Conservation (phyloP, 106 monocot genomes). For the Gastrodia elata region DNA sequence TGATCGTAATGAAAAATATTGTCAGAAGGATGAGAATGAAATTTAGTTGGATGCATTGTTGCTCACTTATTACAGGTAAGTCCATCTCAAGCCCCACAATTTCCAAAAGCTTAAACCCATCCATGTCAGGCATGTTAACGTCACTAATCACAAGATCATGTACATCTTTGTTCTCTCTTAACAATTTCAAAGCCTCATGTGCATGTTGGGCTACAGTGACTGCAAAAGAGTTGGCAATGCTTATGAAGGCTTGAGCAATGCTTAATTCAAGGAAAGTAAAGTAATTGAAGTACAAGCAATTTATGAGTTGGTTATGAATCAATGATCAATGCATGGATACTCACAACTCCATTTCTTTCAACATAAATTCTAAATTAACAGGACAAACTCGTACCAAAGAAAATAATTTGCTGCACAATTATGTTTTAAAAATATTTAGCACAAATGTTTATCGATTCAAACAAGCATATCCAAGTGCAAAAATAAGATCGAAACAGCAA, state of each 20-base stretch:
- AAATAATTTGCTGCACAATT: background rate
- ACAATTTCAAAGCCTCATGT: conserved; percentile 12
- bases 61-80: conserved; percentile 30
- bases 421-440: background rate
- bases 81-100: conserved; percentile 21
- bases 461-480: background rate
- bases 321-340: background rate
- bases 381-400: background rate
- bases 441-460: background rate
- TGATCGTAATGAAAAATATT: background rate
- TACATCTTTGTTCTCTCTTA: conserved; percentile 18
- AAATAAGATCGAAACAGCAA: background rate
- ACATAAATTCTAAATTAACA: background rate
- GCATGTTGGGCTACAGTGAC: conserved; percentile 18
- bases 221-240: conserved; percentile 7
- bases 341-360: background rate
- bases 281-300: background rate
- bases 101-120: conserved; percentile 25
- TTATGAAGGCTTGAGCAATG: background rate
- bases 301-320: background rate
- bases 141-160: conserved; percentile 28
- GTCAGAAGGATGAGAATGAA: background rate
- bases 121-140: conserved; percentile 32
- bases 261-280: background rate
- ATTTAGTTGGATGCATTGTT: background rate